Base-by-base conservation (phyloP, 2,329 filamentous ascomycete genomes). In the Diaporthe vexans region DNA sequence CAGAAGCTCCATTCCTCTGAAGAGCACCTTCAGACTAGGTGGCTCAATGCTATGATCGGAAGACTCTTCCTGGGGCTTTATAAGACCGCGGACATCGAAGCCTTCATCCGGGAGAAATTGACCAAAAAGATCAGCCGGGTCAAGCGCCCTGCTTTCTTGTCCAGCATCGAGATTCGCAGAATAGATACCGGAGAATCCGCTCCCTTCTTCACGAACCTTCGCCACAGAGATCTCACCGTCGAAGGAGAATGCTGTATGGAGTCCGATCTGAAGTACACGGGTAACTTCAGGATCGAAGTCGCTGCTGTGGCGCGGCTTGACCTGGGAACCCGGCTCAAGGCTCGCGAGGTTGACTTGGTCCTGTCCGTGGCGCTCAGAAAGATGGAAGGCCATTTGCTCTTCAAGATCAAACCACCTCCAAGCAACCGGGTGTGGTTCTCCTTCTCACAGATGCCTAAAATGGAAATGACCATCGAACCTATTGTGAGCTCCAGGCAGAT, bases 391-490 rank as follows among this genome's bases (percentile, higher is more conserved):
- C 96, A 97, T 79, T 84, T 94, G 59, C 85, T 98, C 40, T 88
- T 98, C 79, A 94, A 95, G 79, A 92, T 98, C 82, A 99, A 99
- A 82, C 94, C 97, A 9, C 95, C 96, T 21, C 97, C 97, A 0
- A 98, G 95, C 83, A 99, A 99, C 82, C 91, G 97, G 54, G 83
- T 98, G n/a, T 99, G 97, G 97, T 91, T 98, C 78, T 93, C 95
- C 0, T 99, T 99, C 81, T 94, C 97, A 81, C 91, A 91, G n/a
- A 94, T 95, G 88, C 97, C 97, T 24, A 95, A 96, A 80, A 93
- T 99, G 86, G 95, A 97, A 76, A 92, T 98, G 88, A 91, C 91
- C n/a, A 94, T 98, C 57, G 95, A 98, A 81, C 97, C 97, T 4
- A 95, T 99, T 78, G 95, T 99, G 68, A 98, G 95, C 84, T 94